Evolutionary conservation across 2,329 filamentous ascomycete species (phyloP).

Genomic region (Juglanconis oblonga): DNA sequence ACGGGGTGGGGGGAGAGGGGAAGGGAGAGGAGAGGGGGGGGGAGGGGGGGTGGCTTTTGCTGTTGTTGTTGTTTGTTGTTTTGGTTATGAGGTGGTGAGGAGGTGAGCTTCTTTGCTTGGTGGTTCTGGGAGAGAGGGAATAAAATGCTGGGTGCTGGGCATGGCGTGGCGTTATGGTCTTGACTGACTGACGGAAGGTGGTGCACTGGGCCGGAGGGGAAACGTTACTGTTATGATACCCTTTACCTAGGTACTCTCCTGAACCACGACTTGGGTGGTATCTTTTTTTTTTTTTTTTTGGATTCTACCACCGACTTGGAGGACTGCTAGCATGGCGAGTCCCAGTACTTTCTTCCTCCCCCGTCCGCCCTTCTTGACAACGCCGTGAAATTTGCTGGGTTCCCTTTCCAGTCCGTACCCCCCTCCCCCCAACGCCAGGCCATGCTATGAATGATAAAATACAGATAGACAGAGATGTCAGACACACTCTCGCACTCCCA

Average conservation of each 20-base stretch:
- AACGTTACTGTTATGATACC: background rate
- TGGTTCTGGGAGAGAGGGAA: too few relatives aligned
- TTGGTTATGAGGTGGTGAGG: too few relatives aligned
- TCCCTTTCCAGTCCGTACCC: slow-evolving; percentile 16
- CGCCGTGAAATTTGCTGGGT: background rate
- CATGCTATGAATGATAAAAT: slow-evolving; percentile 4
- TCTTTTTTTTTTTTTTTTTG: too few relatives aligned
- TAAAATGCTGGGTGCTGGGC: background rate
- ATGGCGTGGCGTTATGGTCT: background rate
- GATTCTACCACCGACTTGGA: background rate
- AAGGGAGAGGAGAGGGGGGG: too few relatives aligned
- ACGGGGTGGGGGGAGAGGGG: too few relatives aligned
- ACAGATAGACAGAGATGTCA: background rate
- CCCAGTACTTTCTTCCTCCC: too few relatives aligned
- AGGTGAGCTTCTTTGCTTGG: too few relatives aligned
- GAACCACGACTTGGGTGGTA: background rate
- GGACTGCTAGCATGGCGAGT: background rate
- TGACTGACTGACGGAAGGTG: background rate
- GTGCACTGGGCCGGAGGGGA: background rate
- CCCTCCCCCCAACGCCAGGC: slow-evolving; percentile 15
- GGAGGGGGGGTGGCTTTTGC: too few relatives aligned
- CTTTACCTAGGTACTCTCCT: background rate
- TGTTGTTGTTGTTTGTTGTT: too few relatives aligned
- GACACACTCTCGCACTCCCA: slow-evolving; percentile 20
- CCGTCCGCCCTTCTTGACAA: background rate